Evolutionary conservation across 2,329 filamentous ascomycete genomes (phyloP), one percentile per base, ranked within the genome.

Genomic region (Pyrenochaeta sp.): DNA sequence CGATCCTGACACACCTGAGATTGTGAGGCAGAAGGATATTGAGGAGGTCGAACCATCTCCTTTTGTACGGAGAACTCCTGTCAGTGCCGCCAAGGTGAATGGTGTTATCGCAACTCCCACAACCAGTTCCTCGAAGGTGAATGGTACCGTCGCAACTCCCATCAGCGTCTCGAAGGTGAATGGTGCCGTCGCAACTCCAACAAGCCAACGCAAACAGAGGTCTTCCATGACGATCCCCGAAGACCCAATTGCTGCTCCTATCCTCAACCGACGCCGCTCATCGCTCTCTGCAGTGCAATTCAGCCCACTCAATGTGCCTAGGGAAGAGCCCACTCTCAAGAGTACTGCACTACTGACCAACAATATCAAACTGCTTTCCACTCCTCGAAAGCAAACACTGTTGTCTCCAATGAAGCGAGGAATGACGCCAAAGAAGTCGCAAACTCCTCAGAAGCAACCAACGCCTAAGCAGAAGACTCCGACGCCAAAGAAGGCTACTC

Each of bases 321-420:
- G 55, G 15, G 63, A 66, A 26, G 67, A 69, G 18, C 55, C 62
- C 9, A 45, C 53, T 3, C 43, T 70, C 15, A 68, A 66, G 44
- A 70, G 60, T 38, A 63, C 63, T 6, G 50, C 61, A n/a, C 20
- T 69, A 18, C 43, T 76, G 15, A 63, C 68, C 6, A 74, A 76
- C 45, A 76, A 68, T 24, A 76, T 79, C 56, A 77, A 73, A 44
- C 61, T 77, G 11, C 67, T 79, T 36, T 75, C 74, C 0, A 79
- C 77, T 0, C 77, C 77, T 4, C 64, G 76, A 30, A 79, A 79
- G 50, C 75, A 78, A 45, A 67, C 67, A 4, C 51, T 69, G 13
- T 49, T 68, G 7, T 78, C 76, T 10, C 76, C 76, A 3, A 50
- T 72, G 6, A 75, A 75, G 51, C 64, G 67, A 20, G 60, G 63